Evolutionary conservation across 805 yeast species (phyloP).

Genomic region (Hanseniaspora pseudoguilliermondii): DNA sequence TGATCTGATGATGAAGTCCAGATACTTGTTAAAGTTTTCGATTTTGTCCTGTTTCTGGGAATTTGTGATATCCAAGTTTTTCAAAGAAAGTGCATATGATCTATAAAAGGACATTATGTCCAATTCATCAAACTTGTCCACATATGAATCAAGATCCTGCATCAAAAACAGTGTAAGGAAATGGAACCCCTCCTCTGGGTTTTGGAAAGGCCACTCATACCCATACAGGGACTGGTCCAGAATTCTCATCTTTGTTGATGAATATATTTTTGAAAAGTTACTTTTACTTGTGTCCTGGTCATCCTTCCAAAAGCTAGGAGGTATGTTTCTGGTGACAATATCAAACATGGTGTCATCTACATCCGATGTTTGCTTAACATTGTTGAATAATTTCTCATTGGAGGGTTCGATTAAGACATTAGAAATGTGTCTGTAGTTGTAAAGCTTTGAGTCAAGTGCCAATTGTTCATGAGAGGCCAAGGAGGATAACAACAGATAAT

Average conservation of each 20-base stretch:
- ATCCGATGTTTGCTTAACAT: neutral
- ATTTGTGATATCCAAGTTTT: neutral
- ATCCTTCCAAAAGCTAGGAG: neutral
- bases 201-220: constrained; percentile 2
- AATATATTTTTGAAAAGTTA: neutral
- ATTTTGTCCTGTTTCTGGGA: neutral
- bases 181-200: neutral
- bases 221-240: neutral
- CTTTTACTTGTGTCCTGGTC: neutral
- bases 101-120: neutral
- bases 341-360: neutral
- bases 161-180: constrained; percentile 6
- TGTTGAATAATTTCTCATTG: neutral
- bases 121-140: neutral
- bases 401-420: neutral
- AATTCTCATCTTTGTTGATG: constrained; percentile 6
- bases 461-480: neutral
- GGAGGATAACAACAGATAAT: neutral
- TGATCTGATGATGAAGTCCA: neutral
- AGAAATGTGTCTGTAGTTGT: neutral
- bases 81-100: neutral
- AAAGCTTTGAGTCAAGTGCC: neutral
- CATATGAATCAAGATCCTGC: neutral
- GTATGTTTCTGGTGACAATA: neutral
- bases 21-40: neutral